These are phyloP conservation scores for Amaranthus hypochondriacus DNA, from an alignment of 148 eudicot species.

Conservation along the genomic window DNA sequence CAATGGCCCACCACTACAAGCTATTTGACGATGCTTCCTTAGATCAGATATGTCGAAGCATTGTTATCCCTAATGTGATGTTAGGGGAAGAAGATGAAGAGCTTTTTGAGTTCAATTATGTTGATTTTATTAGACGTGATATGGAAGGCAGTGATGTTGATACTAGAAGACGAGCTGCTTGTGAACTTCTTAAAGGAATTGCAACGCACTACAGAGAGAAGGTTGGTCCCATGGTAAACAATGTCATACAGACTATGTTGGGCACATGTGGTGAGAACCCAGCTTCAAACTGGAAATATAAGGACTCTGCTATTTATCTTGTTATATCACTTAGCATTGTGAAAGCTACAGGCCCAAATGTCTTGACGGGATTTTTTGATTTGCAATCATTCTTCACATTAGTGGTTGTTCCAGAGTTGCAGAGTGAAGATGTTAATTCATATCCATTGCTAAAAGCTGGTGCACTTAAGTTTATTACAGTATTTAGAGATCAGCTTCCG, in stretches of 20 bases:
- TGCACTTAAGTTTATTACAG: slow-evolving; percentile 79
- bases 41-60: slow-evolving; percentile 73
- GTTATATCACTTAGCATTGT: slow-evolving; percentile 75
- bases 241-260: slow-evolving; percentile 62
- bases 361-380: slow-evolving; percentile 76
- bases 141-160: slow-evolving; percentile 99
- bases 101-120: slow-evolving; percentile 85
- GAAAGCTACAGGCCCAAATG: slow-evolving; percentile 67
- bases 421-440: slow-evolving; percentile 71
- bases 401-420: slow-evolving; percentile 84
- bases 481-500: slow-evolving; percentile 72
- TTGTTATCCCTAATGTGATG: slow-evolving; percentile 94
- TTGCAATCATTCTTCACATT: slow-evolving; percentile 67
- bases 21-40: slow-evolving; percentile 65
- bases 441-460: slow-evolving; percentile 90
- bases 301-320: slow-evolving; percentile 90
- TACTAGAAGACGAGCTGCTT: slow-evolving; percentile 90
- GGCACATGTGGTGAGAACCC: slow-evolving; percentile 64
- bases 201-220: slow-evolving; percentile 69
- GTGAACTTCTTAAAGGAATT: slow-evolving; percentile 94
- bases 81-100: slow-evolving; percentile 91
- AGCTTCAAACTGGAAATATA: slow-evolving; percentile 72
- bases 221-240: slow-evolving; percentile 58
- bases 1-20: slow-evolving; percentile 63
- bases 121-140: slow-evolving; percentile 88